These are phyloP conservation scores for Hymenoscyphus occultus DNA, from an alignment of 2,329 filamentous ascomycete species.

Conservation along the genomic window DNA sequence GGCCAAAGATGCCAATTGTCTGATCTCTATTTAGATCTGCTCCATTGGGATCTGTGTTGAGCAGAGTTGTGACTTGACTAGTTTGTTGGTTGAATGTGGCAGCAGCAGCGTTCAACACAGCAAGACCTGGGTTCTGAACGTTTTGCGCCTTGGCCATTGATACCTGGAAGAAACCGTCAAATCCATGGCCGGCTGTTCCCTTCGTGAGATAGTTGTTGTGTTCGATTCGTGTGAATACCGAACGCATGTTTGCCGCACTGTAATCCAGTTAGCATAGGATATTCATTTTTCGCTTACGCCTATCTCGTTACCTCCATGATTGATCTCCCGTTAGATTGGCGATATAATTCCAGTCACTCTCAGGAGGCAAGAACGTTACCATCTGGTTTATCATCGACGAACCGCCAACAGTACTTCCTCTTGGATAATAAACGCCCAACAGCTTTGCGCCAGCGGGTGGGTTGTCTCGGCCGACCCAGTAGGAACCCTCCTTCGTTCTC, in stretches of 20 bases:
- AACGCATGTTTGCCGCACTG: constrained; percentile 39
- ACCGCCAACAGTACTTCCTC: constrained; percentile 40
- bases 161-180: constrained; percentile 30
- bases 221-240: constrained; percentile 43
- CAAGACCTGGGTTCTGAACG: constrained; percentile 8
- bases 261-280: neutral
- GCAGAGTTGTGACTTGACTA: constrained; percentile 35
- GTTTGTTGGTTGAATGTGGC: neutral
- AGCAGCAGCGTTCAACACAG: constrained; percentile 7
- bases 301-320: constrained; percentile 37
- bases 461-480: constrained; percentile 23
- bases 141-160: constrained; percentile 4
- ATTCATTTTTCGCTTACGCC: neutral
- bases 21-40: constrained; percentile 8
- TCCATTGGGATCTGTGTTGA: constrained; percentile 16
- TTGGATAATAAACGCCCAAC: constrained; percentile 40
- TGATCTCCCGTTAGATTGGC: constrained; percentile 42
- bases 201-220: constrained; percentile 42
- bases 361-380: constrained; percentile 40
- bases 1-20: constrained; percentile 9
- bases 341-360: constrained; percentile 44
- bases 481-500: constrained; percentile 33
- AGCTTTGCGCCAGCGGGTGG: constrained; percentile 37
- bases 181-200: constrained; percentile 42
- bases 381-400: constrained; percentile 39